Conservation (phyloP, 2,329 filamentous ascomycete genomes). For the Pseudocercospora musae region DNA sequence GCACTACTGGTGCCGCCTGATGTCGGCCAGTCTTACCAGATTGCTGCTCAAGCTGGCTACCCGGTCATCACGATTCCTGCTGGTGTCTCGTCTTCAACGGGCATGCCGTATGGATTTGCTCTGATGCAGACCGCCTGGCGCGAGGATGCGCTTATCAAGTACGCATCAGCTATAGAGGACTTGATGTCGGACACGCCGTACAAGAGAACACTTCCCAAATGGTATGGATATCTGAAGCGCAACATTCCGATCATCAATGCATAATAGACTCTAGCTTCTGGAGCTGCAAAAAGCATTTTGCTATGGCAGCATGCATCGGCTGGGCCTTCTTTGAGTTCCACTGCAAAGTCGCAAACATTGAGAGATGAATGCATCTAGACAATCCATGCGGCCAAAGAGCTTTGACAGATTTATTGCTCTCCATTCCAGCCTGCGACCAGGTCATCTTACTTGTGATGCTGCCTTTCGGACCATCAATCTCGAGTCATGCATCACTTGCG, state of each 20-base stretch:
- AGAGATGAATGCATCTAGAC: no score
- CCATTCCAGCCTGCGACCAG: no score
- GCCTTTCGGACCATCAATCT: background rate
- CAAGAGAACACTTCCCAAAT: conserved; percentile 35
- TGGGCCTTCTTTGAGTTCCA: background rate
- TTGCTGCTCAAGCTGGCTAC: conserved; percentile 73
- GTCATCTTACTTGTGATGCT: no score
- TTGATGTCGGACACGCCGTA: conserved; percentile 25
- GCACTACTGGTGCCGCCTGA: conserved; percentile 67
- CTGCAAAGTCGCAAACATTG: no score
- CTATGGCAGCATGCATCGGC: background rate
- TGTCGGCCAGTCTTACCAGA: conserved; percentile 64
- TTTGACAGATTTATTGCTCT: no score
- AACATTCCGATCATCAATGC: conserved; percentile 35
- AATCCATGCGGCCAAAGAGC: no score
- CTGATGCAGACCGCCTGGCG: conserved; percentile 37
- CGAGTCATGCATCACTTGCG: background rate
- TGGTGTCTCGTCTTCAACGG: conserved; percentile 48
- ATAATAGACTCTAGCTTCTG: background rate
- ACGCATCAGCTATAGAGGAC: conserved; percentile 47
- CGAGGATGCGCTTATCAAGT: conserved; percentile 34
- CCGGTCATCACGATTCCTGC: conserved; percentile 68
- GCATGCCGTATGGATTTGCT: conserved; percentile 46
- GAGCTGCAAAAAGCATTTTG: background rate
- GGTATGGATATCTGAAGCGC: conserved; percentile 39